Evolutionary conservation across 2,329 filamentous ascomycete species (phyloP).

Genomic region (Ceratocystis cubensis): DNA sequence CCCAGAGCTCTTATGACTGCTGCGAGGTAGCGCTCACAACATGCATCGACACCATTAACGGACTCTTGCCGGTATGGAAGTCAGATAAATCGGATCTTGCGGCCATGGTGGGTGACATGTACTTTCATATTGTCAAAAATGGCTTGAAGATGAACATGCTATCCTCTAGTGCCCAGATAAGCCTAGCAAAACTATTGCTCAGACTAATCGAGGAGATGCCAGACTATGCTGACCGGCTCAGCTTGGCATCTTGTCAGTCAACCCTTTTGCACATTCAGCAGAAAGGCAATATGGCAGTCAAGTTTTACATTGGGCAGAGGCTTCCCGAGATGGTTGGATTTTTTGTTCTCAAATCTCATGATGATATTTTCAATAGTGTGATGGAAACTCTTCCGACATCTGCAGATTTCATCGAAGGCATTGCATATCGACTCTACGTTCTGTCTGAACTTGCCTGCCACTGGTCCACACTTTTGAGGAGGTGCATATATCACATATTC

Average conservation of each 20-base stretch:
- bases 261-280: conserved; percentile 62
- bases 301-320: conserved; percentile 58
- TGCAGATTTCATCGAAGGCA: conserved; percentile 60
- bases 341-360: conserved; percentile 72
- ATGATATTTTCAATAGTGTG: conserved; percentile 73
- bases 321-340: conserved; percentile 66
- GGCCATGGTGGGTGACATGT: conserved; percentile 61
- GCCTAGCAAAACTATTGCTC: conserved; percentile 56
- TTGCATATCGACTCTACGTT: conserved; percentile 68
- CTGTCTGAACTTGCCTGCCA: conserved; percentile 63
- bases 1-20: conserved; percentile 49
- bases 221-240: conserved; percentile 49
- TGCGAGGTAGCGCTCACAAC: conserved; percentile 61
- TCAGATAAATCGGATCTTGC: conserved; percentile 46
- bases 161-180: conserved; percentile 55
- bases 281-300: conserved; percentile 54
- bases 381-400: conserved; percentile 66
- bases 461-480: conserved; percentile 77
- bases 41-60: conserved; percentile 55
- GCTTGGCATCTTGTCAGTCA: conserved; percentile 50
- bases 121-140: conserved; percentile 60
- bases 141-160: conserved; percentile 55
- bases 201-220: conserved; percentile 54
- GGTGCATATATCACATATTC: conserved; percentile 87
- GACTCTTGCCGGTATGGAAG: conserved; percentile 51